Percentiles rank a stretch among this genome's conserved stretches.
Evolutionary conservation across 228 moss, liverwort and hornwort species (phyloP).

Genomic region (Sphagnum magellanicum): DNA sequence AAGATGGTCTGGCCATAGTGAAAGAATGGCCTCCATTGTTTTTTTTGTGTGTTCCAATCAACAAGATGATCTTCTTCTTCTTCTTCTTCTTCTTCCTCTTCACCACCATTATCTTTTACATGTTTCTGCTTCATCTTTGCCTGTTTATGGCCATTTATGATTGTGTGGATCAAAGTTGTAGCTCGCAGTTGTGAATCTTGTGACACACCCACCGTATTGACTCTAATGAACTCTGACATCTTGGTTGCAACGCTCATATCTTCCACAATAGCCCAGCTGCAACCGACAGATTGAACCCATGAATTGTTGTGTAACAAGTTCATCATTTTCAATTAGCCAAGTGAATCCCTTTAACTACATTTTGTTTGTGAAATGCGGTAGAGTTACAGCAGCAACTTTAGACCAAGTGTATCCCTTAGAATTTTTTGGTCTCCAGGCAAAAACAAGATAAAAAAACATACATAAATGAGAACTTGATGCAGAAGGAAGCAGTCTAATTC

Average conservation of each 20-base stretch:
- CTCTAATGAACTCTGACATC: constrained; percentile 39
- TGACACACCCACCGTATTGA: constrained; percentile 43
- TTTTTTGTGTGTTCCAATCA: neutral
- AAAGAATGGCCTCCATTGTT: constrained; percentile 22
- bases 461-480: no score
- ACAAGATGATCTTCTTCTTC: neutral
- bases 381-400: no score
- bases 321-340: no score
- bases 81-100: no score
- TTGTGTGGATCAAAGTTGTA: constrained; percentile 25
- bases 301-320: neutral
- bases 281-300: neutral
- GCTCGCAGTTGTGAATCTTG: constrained; percentile 55
- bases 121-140: neutral
- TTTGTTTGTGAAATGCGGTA: no score
- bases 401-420: no score
- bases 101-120: neutral
- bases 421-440: no score
- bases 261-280: constrained; percentile 52
- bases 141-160: constrained; percentile 16
- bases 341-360: no score
- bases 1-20: constrained; percentile 34
- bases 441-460: no score
- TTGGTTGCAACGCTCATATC: constrained; percentile 37
- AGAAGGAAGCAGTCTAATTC: no score